Conservation (phyloP, 306 rosid genomes). For the Medicago arabica region DNA sequence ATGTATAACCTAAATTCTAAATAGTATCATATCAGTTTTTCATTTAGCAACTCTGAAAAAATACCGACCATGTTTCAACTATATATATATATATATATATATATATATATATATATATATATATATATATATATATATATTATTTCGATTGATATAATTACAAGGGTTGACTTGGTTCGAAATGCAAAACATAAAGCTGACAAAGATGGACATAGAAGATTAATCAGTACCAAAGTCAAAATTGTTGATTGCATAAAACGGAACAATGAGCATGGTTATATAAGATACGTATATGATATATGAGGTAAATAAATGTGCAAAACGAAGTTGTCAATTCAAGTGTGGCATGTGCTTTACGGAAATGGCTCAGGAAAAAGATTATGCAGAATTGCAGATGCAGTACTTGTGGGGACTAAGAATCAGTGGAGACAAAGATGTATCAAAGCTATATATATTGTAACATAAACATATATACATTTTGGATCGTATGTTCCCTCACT, state of each 20-base stretch:
- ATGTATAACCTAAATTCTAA: no score
- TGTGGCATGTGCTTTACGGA: constrained; percentile 41
- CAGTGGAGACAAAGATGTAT: constrained; percentile 43
- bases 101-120: no score
- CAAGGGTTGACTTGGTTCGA: constrained; percentile 27
- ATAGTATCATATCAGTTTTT: no score
- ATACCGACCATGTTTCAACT: no score
- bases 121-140: no score
- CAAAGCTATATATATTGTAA: background rate
- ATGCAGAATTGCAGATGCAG: constrained; percentile 27
- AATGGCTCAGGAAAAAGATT: constrained; percentile 5
- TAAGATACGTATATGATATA: constrained; percentile 15
- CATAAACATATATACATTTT: background rate
- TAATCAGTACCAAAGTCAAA: constrained; percentile 1
- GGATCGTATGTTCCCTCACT: constrained; percentile 27
- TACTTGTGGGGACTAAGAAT: constrained; percentile 38
- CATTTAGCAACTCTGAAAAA: no score
- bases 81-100: no score
- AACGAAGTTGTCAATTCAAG: constrained; percentile 32
- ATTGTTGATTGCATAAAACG: constrained; percentile 10
- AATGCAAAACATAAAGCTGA: constrained; percentile 23
- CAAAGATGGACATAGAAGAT: constrained; percentile 3
- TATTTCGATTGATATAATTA: background rate
- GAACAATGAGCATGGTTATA: constrained; percentile 12
- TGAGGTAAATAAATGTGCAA: constrained; percentile 20